Base-by-base conservation (phyloP, 1,284 basidiomycete species). In the Apiotrichum akiyoshidainum region DNA sequence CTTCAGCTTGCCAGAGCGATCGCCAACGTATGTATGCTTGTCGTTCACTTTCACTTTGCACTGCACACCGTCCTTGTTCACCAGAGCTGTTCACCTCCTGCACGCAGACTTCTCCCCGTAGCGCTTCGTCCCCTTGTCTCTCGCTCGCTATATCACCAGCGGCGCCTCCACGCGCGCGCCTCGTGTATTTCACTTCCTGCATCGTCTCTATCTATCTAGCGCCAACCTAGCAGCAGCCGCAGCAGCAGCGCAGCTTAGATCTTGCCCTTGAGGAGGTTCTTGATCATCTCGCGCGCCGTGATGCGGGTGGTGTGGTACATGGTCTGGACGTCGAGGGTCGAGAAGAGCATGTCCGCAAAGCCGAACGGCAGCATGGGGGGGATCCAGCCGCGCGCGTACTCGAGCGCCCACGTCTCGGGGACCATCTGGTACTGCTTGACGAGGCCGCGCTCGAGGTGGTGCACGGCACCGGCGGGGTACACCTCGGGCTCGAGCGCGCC, bases 341-440 rank as follows among this genome's bases (percentile, higher is more conserved):
- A 97, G 19, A 85, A 86, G 55, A 98, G 65, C 8, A 83, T 83
- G 76, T 99, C 96, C 19, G 88, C 87, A 45, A 94, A 83, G 0
- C 95, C 95, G 67, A 99, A 97, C 0, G 94, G 93, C 59, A 94
- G 73, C 91, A 93, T 93, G 45, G 86, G 80, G 1, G 91, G 90
- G 67, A 93, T 92, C 89, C 90, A 94, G 42, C 90, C 95, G 76
- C 88, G 80, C 46, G 94, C 95, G 68, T 96, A 92, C 78, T 99
- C 95, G 65, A 99, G 80, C 4, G 95, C 95, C 79, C 91, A 99
- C 74, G 90, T 94, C 13, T 90, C 90, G 65, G 93, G 86, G 68
- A 91, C 90, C 89, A 98, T 95, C 78, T 92, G 92, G 81, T 99
- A 99, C 78, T 99, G 96, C 81, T 96, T 97, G 55, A 87, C 88